Evolutionary conservation across 495 filamentous ascomycete genomes (phyloP), one percentile per base, ranked within the genome.

Genomic region (Aspergillus ellipticus): DNA sequence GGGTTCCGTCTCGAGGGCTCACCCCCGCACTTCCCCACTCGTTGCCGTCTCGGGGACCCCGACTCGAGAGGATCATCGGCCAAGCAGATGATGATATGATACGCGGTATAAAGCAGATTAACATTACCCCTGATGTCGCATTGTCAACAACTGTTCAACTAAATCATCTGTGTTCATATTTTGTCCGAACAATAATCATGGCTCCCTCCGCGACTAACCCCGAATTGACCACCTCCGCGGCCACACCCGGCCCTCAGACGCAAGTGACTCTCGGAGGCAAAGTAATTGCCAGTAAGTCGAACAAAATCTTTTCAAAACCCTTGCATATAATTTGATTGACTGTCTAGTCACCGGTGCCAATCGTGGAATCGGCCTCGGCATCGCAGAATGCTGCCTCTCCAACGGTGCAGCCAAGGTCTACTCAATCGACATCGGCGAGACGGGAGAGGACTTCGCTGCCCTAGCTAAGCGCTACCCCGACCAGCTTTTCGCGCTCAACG

Each of bases 341-440:
- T 31, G 28, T 33, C 31, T 41, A 66, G 61, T 74, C 37, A 74
- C 71, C 16, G 71, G 71, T n/a, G 72, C 69, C 10, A 75, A 75
- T 49, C 61, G 69, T 11, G 69, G 73, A 6, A 74, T 74, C 43
- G 72, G 68, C 11, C 62, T 71, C 1, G 69, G 68, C 8, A 65
- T 75, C 51, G 71, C 71, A 21, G 73, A 74, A 54, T 68, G 65
- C 51, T 75, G 73, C 49, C 65, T 74, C 15, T 54, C 62, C 48
- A 78, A 77, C 42, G 61, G 60, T 15, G 75, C 74, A 13, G 65
- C 64, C 21, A 58, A 56, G 9, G 63, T 78, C 37, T 74, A 74
- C 63, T 74, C 71, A 17, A 65, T 77, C 42, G 75, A 76, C 50
- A 70, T 77, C 17, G 64, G 63, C 39, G 71, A 74, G 8, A 62